Evolutionary conservation across 108 stramenopile species (phyloP), one percentile per base, ranked within the genome.

Genomic region (Schizochytrium sp.): DNA sequence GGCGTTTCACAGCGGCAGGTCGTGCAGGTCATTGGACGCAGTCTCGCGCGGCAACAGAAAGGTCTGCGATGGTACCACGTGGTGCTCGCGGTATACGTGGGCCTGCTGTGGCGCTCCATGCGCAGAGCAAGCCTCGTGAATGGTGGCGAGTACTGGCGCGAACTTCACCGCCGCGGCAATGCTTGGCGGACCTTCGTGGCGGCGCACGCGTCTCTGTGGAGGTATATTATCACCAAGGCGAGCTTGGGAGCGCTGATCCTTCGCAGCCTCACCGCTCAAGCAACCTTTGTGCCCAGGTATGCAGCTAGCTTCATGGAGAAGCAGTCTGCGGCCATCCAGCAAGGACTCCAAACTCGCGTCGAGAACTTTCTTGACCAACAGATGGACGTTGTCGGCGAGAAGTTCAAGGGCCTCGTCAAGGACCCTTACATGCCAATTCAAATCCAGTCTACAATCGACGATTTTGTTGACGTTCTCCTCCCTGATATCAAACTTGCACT

Each of bases 21-120:
- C 45, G n/a, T 49, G 50, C 76, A 83, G 53, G 76, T 55, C 53
- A 38, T 83, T 38, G 76, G 47, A 53, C 76, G 53, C 53, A 83
- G 76, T 40, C 76, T 83, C 47, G 76, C 53, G 76, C 45, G 76
- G 76, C 76, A 55, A 53, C 47, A 49, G 55, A 55, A 83, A 53
- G 64, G 64, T 44, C 53, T 83, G 47, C 76, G 76, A 46, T 83
- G 76, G 76, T 83, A 55, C 50, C 76, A 83, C 53, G 76, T 55
- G 15, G 53, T 83, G 8, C 28, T 83, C 28, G 15, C n/a, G 50
- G 10, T 83, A 8, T 83, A 83, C 76, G 5, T 83, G 7, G 53
- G 50, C 15, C 76, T 83, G 47, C 76, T 83, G 53, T 83, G 76
- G 76, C 45, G 76, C 17, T 83, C 76, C 12, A 42, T 53, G 12